A percentile compares a stretch with the other conserved stretches of the same genome.
Evolutionary conservation across 441 rosid species (phyloP).

Genomic region (Croton setiger): DNA sequence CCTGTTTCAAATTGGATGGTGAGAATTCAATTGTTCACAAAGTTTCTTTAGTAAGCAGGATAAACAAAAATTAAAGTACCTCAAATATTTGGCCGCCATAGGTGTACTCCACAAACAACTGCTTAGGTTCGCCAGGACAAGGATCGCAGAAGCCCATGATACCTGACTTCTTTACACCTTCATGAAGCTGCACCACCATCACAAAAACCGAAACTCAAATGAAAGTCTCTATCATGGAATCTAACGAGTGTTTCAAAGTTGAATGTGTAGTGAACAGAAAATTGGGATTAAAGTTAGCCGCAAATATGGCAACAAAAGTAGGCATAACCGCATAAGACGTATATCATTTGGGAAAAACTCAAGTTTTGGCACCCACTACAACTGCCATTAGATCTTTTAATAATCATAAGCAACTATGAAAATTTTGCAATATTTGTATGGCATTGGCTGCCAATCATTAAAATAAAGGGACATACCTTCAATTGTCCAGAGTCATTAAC

Average conservation of each 20-base stretch:
- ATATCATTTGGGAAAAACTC: too few relatives aligned
- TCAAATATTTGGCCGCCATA: slow-evolving; percentile 43
- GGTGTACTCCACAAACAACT: slow-evolving; percentile 65
- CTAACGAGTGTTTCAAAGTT: not conserved
- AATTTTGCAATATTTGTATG: not conserved
- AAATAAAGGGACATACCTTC: slow-evolving; percentile 45
- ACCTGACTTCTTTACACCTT: slow-evolving; percentile 90
- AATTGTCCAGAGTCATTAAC: slow-evolving; percentile 78
- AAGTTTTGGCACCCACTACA: not conserved
- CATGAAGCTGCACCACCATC: slow-evolving; percentile 60
- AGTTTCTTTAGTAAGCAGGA: too few relatives aligned
- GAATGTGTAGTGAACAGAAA: not conserved
- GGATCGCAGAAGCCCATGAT: slow-evolving; percentile 99
- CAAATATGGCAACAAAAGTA: not conserved
- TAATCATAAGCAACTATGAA: not conserved
- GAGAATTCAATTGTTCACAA: not conserved
- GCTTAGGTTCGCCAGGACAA: slow-evolving; percentile 83
- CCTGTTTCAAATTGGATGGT: slow-evolving; percentile 36
- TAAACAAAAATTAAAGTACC: slow-evolving; percentile 29
- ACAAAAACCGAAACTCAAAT: slow-evolving; percentile 10
- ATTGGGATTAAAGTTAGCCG: not conserved
- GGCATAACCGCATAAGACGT: not conserved
- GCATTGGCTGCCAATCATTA: not conserved
- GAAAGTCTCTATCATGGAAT: not conserved
- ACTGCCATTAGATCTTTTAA: not conserved